Evolutionary conservation across 768 basidiomycete genomes (phyloP).

Genomic region (Kwoniella sp.): DNA sequence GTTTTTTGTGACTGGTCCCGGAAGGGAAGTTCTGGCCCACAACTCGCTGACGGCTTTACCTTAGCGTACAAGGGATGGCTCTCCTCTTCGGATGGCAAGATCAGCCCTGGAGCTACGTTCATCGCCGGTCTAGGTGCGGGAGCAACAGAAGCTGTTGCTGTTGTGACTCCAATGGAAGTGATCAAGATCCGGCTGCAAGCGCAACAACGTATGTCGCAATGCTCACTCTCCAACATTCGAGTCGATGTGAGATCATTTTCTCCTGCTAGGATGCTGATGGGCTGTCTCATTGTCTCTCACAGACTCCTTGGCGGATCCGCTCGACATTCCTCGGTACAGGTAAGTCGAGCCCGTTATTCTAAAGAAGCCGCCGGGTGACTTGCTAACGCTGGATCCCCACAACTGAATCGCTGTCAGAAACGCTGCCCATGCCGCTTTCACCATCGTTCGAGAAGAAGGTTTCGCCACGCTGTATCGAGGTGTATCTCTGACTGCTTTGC

Average conservation of each 20-base stretch:
- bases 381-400: no score
- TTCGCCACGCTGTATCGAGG: slow-evolving; percentile 82
- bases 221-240: neutral
- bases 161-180: slow-evolving; percentile 99
- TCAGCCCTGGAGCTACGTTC: slow-evolving; percentile 78
- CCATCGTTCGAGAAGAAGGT: slow-evolving; percentile 91
- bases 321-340: slow-evolving; percentile 89
- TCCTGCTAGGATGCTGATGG: neutral
- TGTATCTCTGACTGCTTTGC: slow-evolving; percentile 84
- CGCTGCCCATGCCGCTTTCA: slow-evolving; percentile 94
- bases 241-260: neutral
- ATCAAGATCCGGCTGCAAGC: slow-evolving; percentile 98
- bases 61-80: slow-evolving; percentile 80
- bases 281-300: neutral
- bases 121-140: slow-evolving; percentile 93
- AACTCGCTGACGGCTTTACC: neutral
- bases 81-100: slow-evolving; percentile 73
- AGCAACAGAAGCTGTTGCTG: slow-evolving; percentile 88
- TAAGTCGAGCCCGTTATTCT: no score
- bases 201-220: slow-evolving; percentile 66
- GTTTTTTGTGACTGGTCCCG: neutral
- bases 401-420: no score
- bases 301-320: slow-evolving; percentile 89
- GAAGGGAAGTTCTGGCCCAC: no score
- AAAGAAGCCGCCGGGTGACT: no score